phyloP scores from a whole-genome alignment of 2,329 filamentous ascomycete genomes.

The Calonectria crousiana region DNA sequence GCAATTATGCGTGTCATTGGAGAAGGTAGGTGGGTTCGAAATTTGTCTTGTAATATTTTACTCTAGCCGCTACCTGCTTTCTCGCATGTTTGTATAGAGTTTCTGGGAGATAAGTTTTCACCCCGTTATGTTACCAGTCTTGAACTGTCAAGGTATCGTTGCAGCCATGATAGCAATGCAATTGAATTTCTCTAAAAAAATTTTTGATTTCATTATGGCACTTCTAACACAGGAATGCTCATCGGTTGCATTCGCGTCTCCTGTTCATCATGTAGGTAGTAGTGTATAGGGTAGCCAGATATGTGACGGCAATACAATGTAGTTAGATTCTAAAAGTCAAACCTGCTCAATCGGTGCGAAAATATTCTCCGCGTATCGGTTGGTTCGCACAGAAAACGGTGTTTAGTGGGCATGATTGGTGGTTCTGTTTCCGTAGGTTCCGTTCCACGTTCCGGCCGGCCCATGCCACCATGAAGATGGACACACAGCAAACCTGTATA shows the following conservation, averaged over 20 bases:
- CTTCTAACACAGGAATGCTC: neutral
- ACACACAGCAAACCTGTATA: neutral
- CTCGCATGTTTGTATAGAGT: no score
- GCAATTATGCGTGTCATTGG: neutral
- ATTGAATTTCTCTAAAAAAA: neutral
- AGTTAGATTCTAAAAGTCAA: neutral
- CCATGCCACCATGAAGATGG: neutral
- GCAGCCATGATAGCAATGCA: no score
- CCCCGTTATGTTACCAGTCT: no score
- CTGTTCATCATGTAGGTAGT: neutral
- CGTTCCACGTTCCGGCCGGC: neutral
- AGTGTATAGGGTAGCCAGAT: neutral
- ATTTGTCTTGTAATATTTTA: neutral
- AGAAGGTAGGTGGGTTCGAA: neutral
- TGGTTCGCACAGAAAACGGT: neutral
- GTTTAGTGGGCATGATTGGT: neutral
- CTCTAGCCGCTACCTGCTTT: neutral
- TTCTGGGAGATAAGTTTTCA: no score
- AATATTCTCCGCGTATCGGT: neutral
- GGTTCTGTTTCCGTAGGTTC: neutral
- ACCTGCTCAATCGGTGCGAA: neutral
- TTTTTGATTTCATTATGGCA: neutral
- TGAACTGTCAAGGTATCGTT: no score
- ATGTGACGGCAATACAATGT: neutral
- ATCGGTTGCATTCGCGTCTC: neutral